phyloP scores from a whole-genome alignment of 2,329 filamentous ascomycete species.

The Aureobasidium sp. region DNA sequence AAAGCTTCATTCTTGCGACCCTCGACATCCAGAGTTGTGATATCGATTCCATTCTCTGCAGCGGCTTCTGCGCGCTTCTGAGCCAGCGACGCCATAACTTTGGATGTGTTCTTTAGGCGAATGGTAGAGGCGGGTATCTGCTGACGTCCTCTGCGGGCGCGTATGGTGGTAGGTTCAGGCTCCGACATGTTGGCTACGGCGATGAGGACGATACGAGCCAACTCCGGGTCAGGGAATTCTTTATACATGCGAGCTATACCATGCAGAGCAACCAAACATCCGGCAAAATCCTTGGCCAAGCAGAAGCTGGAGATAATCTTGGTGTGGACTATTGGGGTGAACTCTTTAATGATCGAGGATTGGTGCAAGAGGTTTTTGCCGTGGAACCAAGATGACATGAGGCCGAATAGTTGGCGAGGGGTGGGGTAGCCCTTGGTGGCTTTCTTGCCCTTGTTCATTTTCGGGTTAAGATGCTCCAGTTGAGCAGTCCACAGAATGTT shows the following conservation, averaged over 20 bases:
- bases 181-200: conserved; percentile 12
- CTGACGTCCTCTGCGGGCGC: conserved; percentile 11
- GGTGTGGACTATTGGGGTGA: conserved; percentile 14
- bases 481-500: conserved; percentile 16
- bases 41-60: conserved; percentile 3
- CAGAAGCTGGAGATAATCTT: conserved; percentile 17
- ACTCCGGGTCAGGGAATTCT: conserved; percentile 8
- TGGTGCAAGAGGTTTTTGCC: not conserved
- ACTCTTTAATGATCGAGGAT: not conserved
- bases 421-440: not conserved
- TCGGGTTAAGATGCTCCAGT: not conserved
- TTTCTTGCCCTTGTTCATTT: not conserved
- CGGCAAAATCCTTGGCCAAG: conserved; percentile 16
- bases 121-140: conserved; percentile 5
- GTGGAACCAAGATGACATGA: conserved; percentile 15
- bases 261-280: conserved; percentile 16
- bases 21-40: not conserved
- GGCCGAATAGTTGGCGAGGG: conserved; percentile 15
- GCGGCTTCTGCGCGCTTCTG: not conserved
- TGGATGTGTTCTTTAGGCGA: conserved; percentile 2
- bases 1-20: conserved; percentile 8
- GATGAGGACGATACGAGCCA: conserved; percentile 14
- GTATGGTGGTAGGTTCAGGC: not conserved
- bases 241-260: conserved; percentile 10
- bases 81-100: conserved; percentile 7